Conservation (phyloP, 768 basidiomycete species). For the Lentinula aciculospora region DNA sequence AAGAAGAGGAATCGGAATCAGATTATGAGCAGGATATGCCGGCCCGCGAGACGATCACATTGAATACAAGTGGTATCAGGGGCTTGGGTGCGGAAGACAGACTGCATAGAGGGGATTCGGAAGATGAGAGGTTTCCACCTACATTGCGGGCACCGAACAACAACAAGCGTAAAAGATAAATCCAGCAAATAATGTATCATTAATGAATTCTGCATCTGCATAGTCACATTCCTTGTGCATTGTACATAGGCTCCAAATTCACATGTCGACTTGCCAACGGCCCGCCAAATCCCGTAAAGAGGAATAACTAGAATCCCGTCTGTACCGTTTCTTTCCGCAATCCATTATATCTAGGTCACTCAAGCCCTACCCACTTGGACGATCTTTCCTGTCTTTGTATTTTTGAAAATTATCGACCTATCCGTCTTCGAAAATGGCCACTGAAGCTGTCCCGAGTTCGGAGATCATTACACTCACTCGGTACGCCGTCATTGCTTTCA, state of each 20-base stretch:
- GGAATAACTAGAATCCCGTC: constrained; percentile 9
- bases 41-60: constrained; percentile 26
- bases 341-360: background rate
- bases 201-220: constrained; percentile 3
- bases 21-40: constrained; percentile 23
- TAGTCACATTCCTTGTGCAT: constrained; percentile 7
- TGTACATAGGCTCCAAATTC: constrained; percentile 1
- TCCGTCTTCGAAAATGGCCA: constrained; percentile 25
- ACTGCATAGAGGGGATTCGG: constrained; percentile 25
- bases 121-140: constrained; percentile 65
- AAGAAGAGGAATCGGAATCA: constrained; percentile 41
- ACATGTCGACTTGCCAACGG: background rate
- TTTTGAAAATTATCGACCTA: constrained; percentile 1
- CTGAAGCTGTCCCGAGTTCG: constrained; percentile 71
- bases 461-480: constrained; percentile 92
- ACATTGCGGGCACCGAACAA: constrained; percentile 68
- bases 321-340: background rate
- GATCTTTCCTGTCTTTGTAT: constrained; percentile 16
- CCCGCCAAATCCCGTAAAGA: background rate
- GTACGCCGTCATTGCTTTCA: constrained; percentile 34
- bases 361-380: background rate
- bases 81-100: constrained; percentile 24
- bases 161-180: constrained; percentile 62
- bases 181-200: constrained; percentile 12
- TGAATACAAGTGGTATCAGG: constrained; percentile 47